phyloP scores from a whole-genome alignment of 2,329 filamentous ascomycete species.

The Xenosphaeropsis pyriputrescens region DNA sequence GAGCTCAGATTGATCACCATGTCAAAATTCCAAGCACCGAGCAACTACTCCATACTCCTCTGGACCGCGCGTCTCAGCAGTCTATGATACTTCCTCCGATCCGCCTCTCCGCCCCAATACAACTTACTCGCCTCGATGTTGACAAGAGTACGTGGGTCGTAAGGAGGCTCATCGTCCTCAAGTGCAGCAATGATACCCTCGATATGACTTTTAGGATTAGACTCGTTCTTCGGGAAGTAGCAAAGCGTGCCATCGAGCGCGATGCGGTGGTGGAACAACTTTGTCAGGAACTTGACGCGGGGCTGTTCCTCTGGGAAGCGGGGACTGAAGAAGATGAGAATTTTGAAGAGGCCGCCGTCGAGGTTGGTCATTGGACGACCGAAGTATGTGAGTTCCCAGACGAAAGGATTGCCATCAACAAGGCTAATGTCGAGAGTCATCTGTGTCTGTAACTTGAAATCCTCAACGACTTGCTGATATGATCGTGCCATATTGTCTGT shows the following conservation, averaged over 20 bases:
- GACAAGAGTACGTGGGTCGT: constrained; percentile 79
- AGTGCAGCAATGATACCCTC: constrained; percentile 67
- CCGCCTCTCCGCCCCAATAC: constrained; percentile 69
- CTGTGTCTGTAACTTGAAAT: constrained; percentile 55
- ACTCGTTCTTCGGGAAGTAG: constrained; percentile 57
- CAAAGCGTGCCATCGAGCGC: constrained; percentile 69
- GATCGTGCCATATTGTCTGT: constrained; percentile 73
- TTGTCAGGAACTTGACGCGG: constrained; percentile 64
- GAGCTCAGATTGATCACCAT: too few species aligned
- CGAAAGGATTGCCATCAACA: constrained; percentile 71
- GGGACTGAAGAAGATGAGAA: constrained; percentile 67
- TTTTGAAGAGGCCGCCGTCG: constrained; percentile 77
- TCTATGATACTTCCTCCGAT: constrained; percentile 75
- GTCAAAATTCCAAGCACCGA: too few species aligned
- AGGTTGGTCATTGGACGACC: constrained; percentile 86
- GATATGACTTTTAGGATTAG: constrained; percentile 73
- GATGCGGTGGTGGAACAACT: constrained; percentile 79
- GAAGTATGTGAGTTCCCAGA: constrained; percentile 82
- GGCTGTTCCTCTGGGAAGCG: constrained; percentile 83
- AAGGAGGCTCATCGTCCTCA: constrained; percentile 79
- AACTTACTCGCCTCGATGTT: constrained; percentile 75
- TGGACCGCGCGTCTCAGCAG: constrained; percentile 66
- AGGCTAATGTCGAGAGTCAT: constrained; percentile 63
- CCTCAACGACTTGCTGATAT: constrained; percentile 66
- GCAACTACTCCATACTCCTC: constrained; percentile 40